Base-by-base conservation (phyloP, 768 basidiomycete species). In the Obba rivulosa region DNA sequence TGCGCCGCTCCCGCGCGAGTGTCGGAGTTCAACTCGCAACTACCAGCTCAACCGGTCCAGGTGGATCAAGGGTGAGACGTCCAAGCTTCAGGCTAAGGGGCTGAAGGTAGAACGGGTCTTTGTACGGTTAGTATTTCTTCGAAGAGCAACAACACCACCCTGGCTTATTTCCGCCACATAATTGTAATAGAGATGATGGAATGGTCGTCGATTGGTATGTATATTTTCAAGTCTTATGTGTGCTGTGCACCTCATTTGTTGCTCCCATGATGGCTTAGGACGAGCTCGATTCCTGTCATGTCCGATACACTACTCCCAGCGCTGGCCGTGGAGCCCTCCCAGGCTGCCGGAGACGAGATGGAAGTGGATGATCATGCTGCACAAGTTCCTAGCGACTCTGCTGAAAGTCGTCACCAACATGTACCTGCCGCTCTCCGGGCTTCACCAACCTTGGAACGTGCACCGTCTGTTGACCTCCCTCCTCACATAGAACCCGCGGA, bases 141-240 rank as follows among this genome's bases (percentile, higher is more conserved):
- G n/a, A n/a, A n/a, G n/a, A n/a, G n/a, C n/a, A n/a, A n/a, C n/a
- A n/a, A n/a, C n/a, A 24, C 3, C 36, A 9, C 3, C 11, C 41
- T 9, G 8, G 14, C 36, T 18, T 35, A 36, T 18, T 20, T n/a
- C 11, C 24, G 14, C 16, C 3, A 22, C 40, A 11, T 17, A 39
- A 23, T 21, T 17, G 14, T 8, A n/a, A 17, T 21, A 57, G 58
- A 10, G 58, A 59, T 2, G 58, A 59, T 28, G 58, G 58, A 3
- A 50, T 59, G 51, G 55, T 52, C 4, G 51, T 59, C 9, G 58
- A 59, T 37, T 59, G 58, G 58, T 57, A 46, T 21, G 51, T 54
- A 2, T 13, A 3, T 11, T 40, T 16, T 34, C 23, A 2, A 31
- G 13, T 31, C 13, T 31, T 13, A 7, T 31, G 28, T 5, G 28